Evolutionary conservation across 371 early-diverging fungal species (phyloP), one percentile per base, ranked within the genome.

Genomic region (Haplosporangium sp.): DNA sequence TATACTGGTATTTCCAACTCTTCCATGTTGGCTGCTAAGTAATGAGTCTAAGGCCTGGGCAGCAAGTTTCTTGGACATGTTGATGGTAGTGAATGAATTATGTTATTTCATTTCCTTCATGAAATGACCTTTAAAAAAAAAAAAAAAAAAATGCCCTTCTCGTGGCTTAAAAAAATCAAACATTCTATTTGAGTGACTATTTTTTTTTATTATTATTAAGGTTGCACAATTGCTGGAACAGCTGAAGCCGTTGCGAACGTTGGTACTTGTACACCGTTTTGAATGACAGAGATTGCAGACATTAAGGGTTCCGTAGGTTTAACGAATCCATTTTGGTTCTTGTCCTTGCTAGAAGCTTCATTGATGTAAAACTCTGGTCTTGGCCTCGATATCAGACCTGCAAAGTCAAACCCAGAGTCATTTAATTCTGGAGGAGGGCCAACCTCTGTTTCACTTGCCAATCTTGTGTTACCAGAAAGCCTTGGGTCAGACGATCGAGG

Each of bases 51-150:
- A 27, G 47, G 79, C 79, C 65, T 79, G 79, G 19, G 74, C 64
- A 5, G 79, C 71, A 34, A 79, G 74, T 60, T 79, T 79, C 71
- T 71, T 79, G n/a, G 79, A 79, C 71, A 74, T 79, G 55, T 35
- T 61, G 20, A 20, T n/a, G 17, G 15, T 27, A 50, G 15, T 13
- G 56, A 45, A 50, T 50, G 37, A 27, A 27, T 27, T 27, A 27
- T 27, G 27, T 27, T 27, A 27, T 27, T 27, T 27, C 27, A 27
- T 27, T 27, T 27, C 27, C 27, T 27, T 27, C 27, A 27, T 20
- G 4, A 7, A 20, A 47, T 44, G 56, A 7, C 34, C 38, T 59
- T 7, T 39, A 61, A 17, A 61, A 61, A 61, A 61, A 44, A 61
- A 61, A 61, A 61, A 61, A 61, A 61, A 44, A 61, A 61, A 53